phyloP scores from a whole-genome alignment of 176 grass and related monocot genomes.

The Luzula sylvatica region DNA sequence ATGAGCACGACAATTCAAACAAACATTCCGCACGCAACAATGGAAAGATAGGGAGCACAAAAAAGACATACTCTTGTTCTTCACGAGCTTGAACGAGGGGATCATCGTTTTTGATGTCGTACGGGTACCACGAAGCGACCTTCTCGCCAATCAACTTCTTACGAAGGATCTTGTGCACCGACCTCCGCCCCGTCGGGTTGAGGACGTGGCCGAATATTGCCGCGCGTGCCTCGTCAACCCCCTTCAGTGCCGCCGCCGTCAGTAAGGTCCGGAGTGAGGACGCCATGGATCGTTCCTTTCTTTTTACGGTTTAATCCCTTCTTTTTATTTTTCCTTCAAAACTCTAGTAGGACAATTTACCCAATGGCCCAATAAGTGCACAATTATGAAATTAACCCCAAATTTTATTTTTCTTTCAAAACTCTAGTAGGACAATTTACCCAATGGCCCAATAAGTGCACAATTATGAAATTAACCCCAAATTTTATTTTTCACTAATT shows the following conservation, averaged over 20 bases:
- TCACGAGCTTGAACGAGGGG: conserved; percentile 21
- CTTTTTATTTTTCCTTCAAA: not conserved
- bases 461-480: too few species aligned
- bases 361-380: too few species aligned
- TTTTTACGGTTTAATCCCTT: not conserved
- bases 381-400: too few species aligned
- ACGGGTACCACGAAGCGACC: conserved; percentile 36
- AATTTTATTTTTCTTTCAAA: not conserved
- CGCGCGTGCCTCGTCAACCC: conserved; percentile 32
- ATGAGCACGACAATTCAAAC: not conserved
- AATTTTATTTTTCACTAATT: not conserved
- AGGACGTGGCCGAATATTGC: conserved; percentile 38
- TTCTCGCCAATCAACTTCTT: conserved; percentile 38
- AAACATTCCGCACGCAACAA: not conserved
- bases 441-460: too few species aligned
- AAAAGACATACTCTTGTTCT: conserved; percentile 27
- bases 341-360: too few species aligned
- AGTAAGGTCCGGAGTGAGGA: conserved; percentile 21
- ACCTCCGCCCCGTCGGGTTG: conserved; percentile 33
- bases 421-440: too few species aligned
- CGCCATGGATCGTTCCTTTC: not conserved
- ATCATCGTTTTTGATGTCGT: conserved; percentile 40
- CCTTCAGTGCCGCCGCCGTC: conserved; percentile 22
- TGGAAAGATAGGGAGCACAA: too few species aligned
- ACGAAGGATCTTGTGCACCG: conserved; percentile 36